A percentile compares a stretch with the other conserved stretches of the same genome.
These are phyloP conservation scores for Aspergillus ustus DNA, from an alignment of 2,329 filamentous ascomycete species.

Conservation along the genomic window DNA sequence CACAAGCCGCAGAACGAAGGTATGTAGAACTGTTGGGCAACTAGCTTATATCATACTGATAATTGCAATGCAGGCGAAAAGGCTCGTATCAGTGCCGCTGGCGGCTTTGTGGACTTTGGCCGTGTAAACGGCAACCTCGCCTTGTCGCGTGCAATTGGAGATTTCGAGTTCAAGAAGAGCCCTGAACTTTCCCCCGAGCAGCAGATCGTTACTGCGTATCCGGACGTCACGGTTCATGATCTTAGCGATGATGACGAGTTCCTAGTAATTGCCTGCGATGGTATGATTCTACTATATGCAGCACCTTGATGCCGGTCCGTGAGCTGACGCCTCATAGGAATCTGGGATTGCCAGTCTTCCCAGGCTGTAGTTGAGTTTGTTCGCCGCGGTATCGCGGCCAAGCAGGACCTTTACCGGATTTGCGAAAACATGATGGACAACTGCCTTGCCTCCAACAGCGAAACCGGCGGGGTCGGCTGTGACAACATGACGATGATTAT, in stretches of 20 bases:
- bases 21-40: slow-evolving; percentile 43
- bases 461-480: slow-evolving; percentile 95
- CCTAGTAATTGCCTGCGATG: slow-evolving; percentile 87
- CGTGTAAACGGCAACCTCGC: slow-evolving; percentile 98
- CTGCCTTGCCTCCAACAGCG: slow-evolving; percentile 95
- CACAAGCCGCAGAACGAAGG: slow-evolving; percentile 99
- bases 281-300: slow-evolving; percentile 55
- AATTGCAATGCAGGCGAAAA: slow-evolving; percentile 73
- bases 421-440: slow-evolving; percentile 99
- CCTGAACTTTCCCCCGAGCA: slow-evolving; percentile 96
- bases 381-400: slow-evolving; percentile 90
- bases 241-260: slow-evolving; percentile 95
- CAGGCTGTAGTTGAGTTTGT: slow-evolving; percentile 98
- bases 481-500: slow-evolving; percentile 99
- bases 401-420: slow-evolving; percentile 91
- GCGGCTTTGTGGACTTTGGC: slow-evolving; percentile 97
- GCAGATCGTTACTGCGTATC: slow-evolving; percentile 96
- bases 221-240: slow-evolving; percentile 90
- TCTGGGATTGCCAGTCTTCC: slow-evolving; percentile 99
- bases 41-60: slow-evolving; percentile 17
- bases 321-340: slow-evolving; percentile 64
- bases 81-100: slow-evolving; percentile 90
- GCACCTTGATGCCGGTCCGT: background rate
- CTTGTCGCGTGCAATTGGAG: slow-evolving; percentile 93
- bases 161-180: slow-evolving; percentile 99